Evolutionary conservation across 2,329 filamentous ascomycete species (phyloP).

Genomic region (Monosporascus cannonballus): DNA sequence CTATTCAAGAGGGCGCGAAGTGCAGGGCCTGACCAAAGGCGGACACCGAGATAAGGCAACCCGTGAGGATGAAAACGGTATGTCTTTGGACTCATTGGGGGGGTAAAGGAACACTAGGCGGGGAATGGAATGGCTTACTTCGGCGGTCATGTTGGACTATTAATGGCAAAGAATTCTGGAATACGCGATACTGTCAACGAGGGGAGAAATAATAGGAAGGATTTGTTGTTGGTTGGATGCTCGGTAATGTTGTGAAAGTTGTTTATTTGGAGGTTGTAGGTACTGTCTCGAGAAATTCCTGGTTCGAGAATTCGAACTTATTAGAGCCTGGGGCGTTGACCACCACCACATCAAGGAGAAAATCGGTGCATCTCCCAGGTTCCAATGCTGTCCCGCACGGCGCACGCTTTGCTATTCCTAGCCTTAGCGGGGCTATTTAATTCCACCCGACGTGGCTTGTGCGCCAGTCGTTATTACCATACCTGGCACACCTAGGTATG

Average conservation of each 20-base stretch:
- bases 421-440: not conserved
- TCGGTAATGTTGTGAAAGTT: not conserved
- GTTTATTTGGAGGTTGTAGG: not conserved
- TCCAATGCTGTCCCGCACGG: not conserved
- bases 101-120: not conserved
- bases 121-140: conserved; percentile 18
- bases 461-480: not conserved
- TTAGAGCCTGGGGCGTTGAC: not conserved
- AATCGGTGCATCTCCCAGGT: not conserved
- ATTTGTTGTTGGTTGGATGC: conserved; percentile 9
- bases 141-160: conserved; percentile 24
- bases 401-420: not conserved
- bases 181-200: conserved; percentile 2
- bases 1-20: not conserved
- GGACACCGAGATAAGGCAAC: conserved; percentile 13
- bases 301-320: conserved; percentile 1
- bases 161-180: conserved; percentile 8
- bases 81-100: not conserved
- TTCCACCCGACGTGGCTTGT: not conserved
- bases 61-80: conserved; percentile 4
- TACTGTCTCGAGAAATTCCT: not conserved
- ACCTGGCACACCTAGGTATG: not conserved
- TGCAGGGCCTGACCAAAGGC: conserved; percentile 1
- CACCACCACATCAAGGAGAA: not conserved
- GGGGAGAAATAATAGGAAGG: conserved; percentile 2